Evolutionary conservation across 78 protist species (phyloP).

Genomic region (Dictyostelium citrinum): DNA sequence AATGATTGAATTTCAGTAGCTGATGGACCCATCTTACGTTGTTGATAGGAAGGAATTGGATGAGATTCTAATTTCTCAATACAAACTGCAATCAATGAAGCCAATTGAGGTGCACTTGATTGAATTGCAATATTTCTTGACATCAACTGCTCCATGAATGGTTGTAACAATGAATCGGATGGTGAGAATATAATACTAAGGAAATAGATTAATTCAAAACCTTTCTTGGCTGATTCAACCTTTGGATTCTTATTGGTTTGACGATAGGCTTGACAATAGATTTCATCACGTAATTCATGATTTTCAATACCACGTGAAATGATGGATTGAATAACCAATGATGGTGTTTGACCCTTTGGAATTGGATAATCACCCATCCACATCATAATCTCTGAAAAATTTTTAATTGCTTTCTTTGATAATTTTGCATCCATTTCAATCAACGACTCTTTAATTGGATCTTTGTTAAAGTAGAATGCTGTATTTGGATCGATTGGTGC

Average conservation of each 20-base stretch:
- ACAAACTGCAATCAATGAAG: not conserved
- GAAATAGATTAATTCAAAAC: constrained; percentile 45
- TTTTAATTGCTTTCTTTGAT: constrained; percentile 30
- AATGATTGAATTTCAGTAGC: constrained; percentile 28
- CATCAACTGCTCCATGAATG: constrained; percentile 43
- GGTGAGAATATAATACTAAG: constrained; percentile 23
- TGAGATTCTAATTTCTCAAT: constrained; percentile 24
- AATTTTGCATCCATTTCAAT: constrained; percentile 21
- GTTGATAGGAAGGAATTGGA: not conserved
- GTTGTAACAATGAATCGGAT: constrained; percentile 6
- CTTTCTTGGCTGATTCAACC: constrained; percentile 14
- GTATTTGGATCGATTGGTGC: constrained; percentile 35
- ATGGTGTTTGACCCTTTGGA: not conserved
- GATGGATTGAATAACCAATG: constrained; percentile 12
- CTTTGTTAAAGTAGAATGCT: constrained; percentile 35
- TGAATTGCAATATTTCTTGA: constrained; percentile 17
- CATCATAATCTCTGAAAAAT: constrained; percentile 46
- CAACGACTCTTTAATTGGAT: constrained; percentile 62
- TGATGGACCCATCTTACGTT: constrained; percentile 67
- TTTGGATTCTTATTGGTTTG: constrained; percentile 78
- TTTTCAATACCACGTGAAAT: constrained; percentile 14
- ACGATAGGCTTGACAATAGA: constrained; percentile 74
- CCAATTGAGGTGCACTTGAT: not conserved
- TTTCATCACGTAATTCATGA: constrained; percentile 73
- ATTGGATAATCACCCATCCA: constrained; percentile 76